Evolutionary conservation across 2,329 filamentous ascomycete genomes (phyloP), one percentile per base, ranked within the genome.

Genomic region (Fusarium algeriense): DNA sequence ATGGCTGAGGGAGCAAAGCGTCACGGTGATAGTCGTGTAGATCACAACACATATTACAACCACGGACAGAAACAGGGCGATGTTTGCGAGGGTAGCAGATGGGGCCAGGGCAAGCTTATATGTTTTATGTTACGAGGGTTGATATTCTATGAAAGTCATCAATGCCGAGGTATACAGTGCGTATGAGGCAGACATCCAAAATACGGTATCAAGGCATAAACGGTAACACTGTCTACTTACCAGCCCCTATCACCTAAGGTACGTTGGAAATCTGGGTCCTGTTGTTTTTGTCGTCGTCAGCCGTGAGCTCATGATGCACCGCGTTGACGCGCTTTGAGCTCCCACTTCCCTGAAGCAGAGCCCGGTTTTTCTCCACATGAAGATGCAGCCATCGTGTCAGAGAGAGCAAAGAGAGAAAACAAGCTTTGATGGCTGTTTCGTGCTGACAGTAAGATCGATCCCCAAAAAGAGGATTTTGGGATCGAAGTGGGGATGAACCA

Each of bases 281-380:
- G 32, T 58, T 58, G 60, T 53, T 49, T 38, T 53, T 56, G 48
- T 48, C 53, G 68, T 71, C 64, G 55, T 69, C 64, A 72, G 68
- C 69, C 28, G 50, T 70, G 57, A 59, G 40, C 62, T 69, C 68
- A 46, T 57, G 45, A 67, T 20, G 43, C 48, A 17, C 53, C 32
- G 62, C 53, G 58, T 64, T 55, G 28, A 34, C 28, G n/a, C 52
- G 38, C 28, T 17, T 10, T 30, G 28, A 26, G 34, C 23, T 40
- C 30, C 48, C 35, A n/a, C 30, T 32, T 48, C 30, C 34, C 28
- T 54, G 49, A 50, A 61, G 56, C 11, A 30, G 35, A 46, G 23
- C 15, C 34, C 30, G 37, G 28, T 41, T 37, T 30, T 53, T 61
- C 59, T 49, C 43, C 44, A 50, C 50, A 30, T 49, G 30, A 11